These are phyloP conservation scores for Colletotrichum siamense DNA, from an alignment of 2,329 filamentous ascomycete genomes.

Conservation along the genomic window DNA sequence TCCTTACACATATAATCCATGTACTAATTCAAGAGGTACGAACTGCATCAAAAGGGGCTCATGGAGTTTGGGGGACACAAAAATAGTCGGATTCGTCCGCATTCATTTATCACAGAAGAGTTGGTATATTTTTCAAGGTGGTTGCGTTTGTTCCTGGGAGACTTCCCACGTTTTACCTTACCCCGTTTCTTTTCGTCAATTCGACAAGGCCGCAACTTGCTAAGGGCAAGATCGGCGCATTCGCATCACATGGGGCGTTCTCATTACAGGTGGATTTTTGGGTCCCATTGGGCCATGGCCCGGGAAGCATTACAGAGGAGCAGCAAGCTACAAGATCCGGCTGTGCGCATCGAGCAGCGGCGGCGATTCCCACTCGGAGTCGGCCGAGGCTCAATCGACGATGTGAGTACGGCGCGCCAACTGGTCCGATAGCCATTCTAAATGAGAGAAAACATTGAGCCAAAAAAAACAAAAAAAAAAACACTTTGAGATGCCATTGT, in stretches of 20 bases:
- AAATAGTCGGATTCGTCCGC: neutral
- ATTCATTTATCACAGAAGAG: neutral
- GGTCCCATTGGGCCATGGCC: neutral
- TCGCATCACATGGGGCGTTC: slow-evolving; percentile 18
- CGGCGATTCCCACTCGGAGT: neutral
- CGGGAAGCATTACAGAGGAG: slow-evolving; percentile 1
- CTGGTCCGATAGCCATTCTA: neutral
- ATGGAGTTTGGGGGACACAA: slow-evolving; percentile 13
- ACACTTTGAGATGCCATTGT: neutral
- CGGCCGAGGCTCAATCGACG: neutral
- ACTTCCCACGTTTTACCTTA: neutral
- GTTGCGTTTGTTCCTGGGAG: neutral
- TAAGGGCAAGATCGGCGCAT: neutral
- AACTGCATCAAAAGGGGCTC: slow-evolving; percentile 18
- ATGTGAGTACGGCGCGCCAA: neutral
- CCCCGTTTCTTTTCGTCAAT: neutral
- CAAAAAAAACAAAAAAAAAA: neutral
- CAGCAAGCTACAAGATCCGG: neutral
- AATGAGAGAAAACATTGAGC: neutral
- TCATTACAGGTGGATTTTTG: slow-evolving; percentile 1
- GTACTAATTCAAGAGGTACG: slow-evolving; percentile 16
- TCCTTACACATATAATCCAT: slow-evolving; percentile 15
- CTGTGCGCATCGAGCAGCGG: neutral
- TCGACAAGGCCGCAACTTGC: neutral
- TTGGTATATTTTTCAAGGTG: neutral